Evolutionary conservation across 2,329 filamentous ascomycete species (phyloP), one percentile per base, ranked within the genome.

Genomic region (Exophiala sp.): DNA sequence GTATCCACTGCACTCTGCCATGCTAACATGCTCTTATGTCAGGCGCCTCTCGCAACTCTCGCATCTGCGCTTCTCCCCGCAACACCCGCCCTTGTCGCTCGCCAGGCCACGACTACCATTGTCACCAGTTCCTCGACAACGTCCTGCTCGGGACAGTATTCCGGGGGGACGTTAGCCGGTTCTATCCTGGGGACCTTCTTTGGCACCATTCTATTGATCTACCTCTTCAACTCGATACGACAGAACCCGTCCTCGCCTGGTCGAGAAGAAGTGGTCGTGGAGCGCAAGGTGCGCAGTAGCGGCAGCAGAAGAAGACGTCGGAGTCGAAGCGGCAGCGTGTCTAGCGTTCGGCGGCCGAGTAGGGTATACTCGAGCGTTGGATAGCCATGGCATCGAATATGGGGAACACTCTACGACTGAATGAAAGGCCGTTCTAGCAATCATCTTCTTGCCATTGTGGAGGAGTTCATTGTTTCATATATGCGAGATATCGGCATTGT

Each of bases 141-240:
- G 18, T 48, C 55, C 11, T 59, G 57, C 39, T 48, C 50, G 19
- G 57, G 57, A 32, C 57, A 60, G 44, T 61, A 61, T 37, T 56
- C 52, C 10, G 57, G 58, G 16, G 59, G 59, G 16, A 58, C 58
- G 10, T 53, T 61, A 6, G 59, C 59, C 2, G 59, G 59, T 18
- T 53, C 59, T 2, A 60, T 61, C 34, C 40, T 61, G 21, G 59
- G 59, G 3, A 60, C 58, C 18, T 59, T 61, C 38, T 58, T 59
- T 35, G 59, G 59, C 19, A 61, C 59, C 1, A 45, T 61, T 7
- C 47, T 61, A 3, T 34, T 61, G 21, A 45, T 61, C 23, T 61
- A 55, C 37, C 54, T 61, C 6, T 59, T 57, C 44, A 54, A 53
- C 16, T 51, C 53, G 13, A 29, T 58, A 19, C 24, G 27, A 24